Evolutionary conservation across 176 grass and related monocot species (phyloP).

Genomic region (Aegilops speltoides): DNA sequence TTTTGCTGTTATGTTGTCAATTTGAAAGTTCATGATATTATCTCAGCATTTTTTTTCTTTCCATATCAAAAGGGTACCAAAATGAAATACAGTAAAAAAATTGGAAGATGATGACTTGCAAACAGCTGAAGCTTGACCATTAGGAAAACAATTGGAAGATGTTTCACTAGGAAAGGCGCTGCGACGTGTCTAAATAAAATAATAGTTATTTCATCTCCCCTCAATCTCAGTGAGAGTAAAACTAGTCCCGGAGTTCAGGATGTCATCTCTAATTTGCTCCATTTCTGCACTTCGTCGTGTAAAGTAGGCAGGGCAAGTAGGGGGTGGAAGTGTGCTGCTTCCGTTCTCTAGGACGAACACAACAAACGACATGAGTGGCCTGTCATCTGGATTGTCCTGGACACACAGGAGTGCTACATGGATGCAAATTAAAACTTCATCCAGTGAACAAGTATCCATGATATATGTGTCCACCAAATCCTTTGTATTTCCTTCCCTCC

Average conservation of each 20-base stretch:
- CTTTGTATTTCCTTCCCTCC: not conserved
- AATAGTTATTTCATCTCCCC: not conserved
- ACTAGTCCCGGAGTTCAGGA: not conserved
- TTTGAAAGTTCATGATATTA: no score
- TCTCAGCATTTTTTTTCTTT: not conserved
- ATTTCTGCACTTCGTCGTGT: not conserved
- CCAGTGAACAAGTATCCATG: not conserved
- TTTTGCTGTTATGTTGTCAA: no score
- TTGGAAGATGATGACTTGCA: not conserved
- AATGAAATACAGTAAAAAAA: not conserved
- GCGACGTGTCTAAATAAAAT: not conserved
- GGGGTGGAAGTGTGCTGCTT: not conserved
- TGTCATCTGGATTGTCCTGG: not conserved
- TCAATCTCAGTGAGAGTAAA: not conserved
- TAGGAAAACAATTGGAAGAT: no score
- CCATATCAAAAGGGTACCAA: not conserved
- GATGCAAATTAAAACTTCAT: not conserved
- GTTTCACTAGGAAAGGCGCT: no score
- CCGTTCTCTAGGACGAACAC: slow-evolving; percentile 43
- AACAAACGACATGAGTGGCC: slow-evolving; percentile 7
- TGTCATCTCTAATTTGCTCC: not conserved
- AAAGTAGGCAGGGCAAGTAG: slow-evolving; percentile 26
- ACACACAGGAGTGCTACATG: not conserved
- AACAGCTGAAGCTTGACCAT: no score
- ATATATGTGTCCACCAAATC: not conserved